Conservation (phyloP, 495 filamentous ascomycete species). For the Tuber calosporum region DNA sequence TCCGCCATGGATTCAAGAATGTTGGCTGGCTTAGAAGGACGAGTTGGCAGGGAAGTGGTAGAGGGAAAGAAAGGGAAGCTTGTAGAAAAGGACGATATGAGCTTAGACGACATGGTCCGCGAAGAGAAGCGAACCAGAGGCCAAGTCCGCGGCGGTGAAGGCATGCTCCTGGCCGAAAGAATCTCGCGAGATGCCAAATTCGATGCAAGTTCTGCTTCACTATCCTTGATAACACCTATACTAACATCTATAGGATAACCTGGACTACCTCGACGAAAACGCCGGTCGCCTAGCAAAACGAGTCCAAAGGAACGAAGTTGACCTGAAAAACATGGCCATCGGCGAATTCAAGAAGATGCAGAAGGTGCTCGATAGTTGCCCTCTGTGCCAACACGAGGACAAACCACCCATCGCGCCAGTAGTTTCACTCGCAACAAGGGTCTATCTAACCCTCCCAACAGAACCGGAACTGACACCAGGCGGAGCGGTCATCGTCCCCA, state of each 20-base stretch:
- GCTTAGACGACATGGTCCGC: conserved; percentile 86
- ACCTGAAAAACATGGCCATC: conserved; percentile 82
- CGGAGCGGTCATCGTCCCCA: conserved; percentile 79
- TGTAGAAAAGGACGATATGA: conserved; percentile 91
- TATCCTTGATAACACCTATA: conserved; percentile 1
- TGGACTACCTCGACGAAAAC: conserved; percentile 97
- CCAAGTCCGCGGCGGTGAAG: conserved; percentile 67
- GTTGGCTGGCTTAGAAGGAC: conserved; percentile 57
- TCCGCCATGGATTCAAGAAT: conserved; percentile 82
- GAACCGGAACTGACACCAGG: conserved; percentile 79
- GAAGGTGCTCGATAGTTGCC: conserved; percentile 76
- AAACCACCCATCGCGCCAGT: conserved; percentile 79
- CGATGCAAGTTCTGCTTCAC: conserved; percentile 48
- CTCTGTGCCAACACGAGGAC: conserved; percentile 89
- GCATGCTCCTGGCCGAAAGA: conserved; percentile 72
- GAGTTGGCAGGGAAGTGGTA: conserved; percentile 34
- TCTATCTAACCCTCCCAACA: conserved; percentile 81
- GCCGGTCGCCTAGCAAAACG: conserved; percentile 82
- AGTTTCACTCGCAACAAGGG: conserved; percentile 78
- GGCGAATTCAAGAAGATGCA: conserved; percentile 86
- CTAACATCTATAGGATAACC: conserved; percentile 58
- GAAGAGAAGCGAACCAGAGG: conserved; percentile 80
- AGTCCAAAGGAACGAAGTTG: conserved; percentile 77
- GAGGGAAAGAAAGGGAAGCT: conserved; percentile 46
- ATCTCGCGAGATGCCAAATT: conserved; percentile 92